Evolutionary conservation across 768 basidiomycete genomes (phyloP).

Genomic region (Pleurotus citrinopileatus): DNA sequence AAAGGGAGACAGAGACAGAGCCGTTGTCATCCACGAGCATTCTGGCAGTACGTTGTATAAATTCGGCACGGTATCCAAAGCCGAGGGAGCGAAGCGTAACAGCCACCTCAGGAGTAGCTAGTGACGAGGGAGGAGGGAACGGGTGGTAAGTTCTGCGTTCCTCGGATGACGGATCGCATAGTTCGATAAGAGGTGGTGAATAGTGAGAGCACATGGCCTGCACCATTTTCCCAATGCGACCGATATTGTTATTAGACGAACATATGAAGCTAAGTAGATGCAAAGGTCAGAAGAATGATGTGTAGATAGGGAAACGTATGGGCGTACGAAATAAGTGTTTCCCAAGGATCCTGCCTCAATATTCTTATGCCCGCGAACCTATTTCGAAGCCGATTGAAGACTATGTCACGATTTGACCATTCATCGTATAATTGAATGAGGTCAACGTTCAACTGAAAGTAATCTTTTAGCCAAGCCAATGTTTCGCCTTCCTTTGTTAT

Average conservation of each 20-base stretch:
- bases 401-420: slow-evolving; percentile 73
- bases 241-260: slow-evolving; percentile 95
- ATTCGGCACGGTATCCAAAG: slow-evolving; percentile 94
- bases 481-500: slow-evolving; percentile 59
- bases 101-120: slow-evolving; percentile 58
- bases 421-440: slow-evolving; percentile 66
- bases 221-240: slow-evolving; percentile 92
- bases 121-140: slow-evolving; percentile 76
- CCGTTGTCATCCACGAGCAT: slow-evolving; percentile 66
- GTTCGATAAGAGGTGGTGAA: slow-evolving; percentile 63
- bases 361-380: slow-evolving; percentile 83
- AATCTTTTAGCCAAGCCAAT: slow-evolving; percentile 72
- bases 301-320: slow-evolving; percentile 4
- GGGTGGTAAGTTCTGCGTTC: slow-evolving; percentile 58
- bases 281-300: not conserved
- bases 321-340: slow-evolving; percentile 91
- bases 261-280: slow-evolving; percentile 78
- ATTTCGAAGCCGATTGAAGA: slow-evolving; percentile 63
- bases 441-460: slow-evolving; percentile 85
- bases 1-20: slow-evolving; percentile 10
- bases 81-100: slow-evolving; percentile 74
- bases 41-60: slow-evolving; percentile 78
- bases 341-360: slow-evolving; percentile 92
- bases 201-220: slow-evolving; percentile 77
- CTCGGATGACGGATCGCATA: slow-evolving; percentile 28